These are phyloP conservation scores for Syncephalastrum monosporum DNA, from an alignment of 371 early-diverging fungal species.

Conservation along the genomic window DNA sequence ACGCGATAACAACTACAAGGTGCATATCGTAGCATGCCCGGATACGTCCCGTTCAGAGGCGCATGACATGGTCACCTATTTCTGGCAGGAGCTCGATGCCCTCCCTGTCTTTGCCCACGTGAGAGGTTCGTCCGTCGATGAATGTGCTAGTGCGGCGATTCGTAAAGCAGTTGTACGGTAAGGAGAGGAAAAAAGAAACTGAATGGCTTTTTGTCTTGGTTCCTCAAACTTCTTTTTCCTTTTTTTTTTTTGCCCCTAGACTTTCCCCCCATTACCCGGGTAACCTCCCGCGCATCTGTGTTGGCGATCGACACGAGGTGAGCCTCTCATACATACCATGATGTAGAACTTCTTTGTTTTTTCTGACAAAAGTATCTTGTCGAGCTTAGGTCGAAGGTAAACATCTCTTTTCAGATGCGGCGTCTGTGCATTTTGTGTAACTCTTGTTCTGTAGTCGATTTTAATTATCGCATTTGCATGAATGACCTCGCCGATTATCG, in stretches of 20 bases:
- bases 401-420: neutral
- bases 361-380: neutral
- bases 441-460: constrained; percentile 50
- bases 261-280: constrained; percentile 68
- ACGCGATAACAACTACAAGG: constrained; percentile 49
- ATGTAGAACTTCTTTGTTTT: neutral
- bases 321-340: neutral
- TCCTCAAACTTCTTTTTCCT: neutral
- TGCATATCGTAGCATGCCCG: constrained; percentile 47
- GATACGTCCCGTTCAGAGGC: constrained; percentile 22
- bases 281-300: constrained; percentile 25
- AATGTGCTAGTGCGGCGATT: constrained; percentile 71
- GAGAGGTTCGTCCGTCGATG: constrained; percentile 58
- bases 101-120: constrained; percentile 66
- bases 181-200: neutral
- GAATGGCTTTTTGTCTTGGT: neutral
- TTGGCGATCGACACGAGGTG: constrained; percentile 38
- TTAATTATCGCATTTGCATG: constrained; percentile 61
- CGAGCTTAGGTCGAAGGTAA: constrained; percentile 43
- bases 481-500: constrained; percentile 59
- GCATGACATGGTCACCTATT: constrained; percentile 27
- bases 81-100: constrained; percentile 78
- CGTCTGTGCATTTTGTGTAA: neutral
- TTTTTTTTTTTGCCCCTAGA: constrained; percentile 14
- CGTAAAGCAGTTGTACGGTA: constrained; percentile 69